phyloP scores from a whole-genome alignment of 75 land plant genomes.

The Picea glauca region DNA sequence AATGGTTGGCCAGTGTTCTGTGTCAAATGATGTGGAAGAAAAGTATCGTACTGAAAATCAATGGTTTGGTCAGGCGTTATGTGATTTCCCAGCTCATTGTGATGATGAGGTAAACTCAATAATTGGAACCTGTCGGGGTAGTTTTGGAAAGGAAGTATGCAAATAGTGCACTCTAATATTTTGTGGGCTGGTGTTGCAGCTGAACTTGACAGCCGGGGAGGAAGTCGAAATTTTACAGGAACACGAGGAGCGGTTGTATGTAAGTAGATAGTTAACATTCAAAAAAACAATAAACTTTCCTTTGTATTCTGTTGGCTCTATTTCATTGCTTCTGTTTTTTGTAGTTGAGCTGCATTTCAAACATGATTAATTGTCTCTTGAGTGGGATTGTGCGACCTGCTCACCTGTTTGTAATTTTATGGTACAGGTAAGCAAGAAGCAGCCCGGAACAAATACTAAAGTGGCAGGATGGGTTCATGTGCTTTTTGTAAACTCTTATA shows the following conservation, averaged over 20 bases:
- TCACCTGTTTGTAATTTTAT: not conserved
- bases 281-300: not conserved
- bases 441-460: constrained; percentile 94
- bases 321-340: not conserved
- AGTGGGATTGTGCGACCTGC: not conserved
- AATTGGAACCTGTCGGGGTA: not conserved
- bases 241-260: constrained; percentile 97
- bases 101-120: constrained; percentile 85
- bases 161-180: not conserved
- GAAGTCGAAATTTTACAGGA: constrained; percentile 95
- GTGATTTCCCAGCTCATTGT: constrained; percentile 99
- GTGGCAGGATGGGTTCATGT: constrained; percentile 96
- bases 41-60: constrained; percentile 52
- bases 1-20: constrained; percentile 46
- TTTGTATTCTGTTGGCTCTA: not conserved
- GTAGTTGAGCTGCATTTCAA: not conserved
- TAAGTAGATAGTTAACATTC: constrained; percentile 22
- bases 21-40: constrained; percentile 33
- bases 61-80: constrained; percentile 79
- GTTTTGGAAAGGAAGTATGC: constrained; percentile 5
- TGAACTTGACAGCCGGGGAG: constrained; percentile 91
- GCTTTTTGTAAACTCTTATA: constrained; percentile 55
- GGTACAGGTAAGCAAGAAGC: constrained; percentile 88
- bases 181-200: constrained; percentile 37
- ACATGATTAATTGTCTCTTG: not conserved